Evolutionary conservation across 2,329 filamentous ascomycete species (phyloP).

Genomic region (Trichoderma lentiforme): DNA sequence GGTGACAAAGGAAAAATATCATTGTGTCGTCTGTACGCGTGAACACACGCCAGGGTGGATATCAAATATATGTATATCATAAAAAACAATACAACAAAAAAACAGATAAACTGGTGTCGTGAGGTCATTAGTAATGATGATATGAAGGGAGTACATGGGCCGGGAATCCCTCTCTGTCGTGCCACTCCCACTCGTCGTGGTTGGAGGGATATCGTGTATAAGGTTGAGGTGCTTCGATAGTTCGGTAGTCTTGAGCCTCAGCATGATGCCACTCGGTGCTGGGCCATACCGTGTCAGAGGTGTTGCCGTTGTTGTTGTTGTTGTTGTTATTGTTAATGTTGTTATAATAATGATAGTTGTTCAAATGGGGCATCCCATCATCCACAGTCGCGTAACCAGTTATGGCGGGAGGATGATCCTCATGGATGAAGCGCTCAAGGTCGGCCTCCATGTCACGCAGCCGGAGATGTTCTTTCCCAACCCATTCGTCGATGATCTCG

Average conservation of each 20-base stretch:
- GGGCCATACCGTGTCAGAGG: slow-evolving; percentile 4
- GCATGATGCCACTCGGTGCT: slow-evolving; percentile 2
- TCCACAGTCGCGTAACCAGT: neutral
- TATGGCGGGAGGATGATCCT: slow-evolving; percentile 16
- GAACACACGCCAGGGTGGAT: slow-evolving; percentile 6
- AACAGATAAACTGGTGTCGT: neutral
- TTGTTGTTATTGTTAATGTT: neutral
- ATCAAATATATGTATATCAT: neutral
- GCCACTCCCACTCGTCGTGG: slow-evolving; percentile 34
- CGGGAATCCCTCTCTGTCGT: slow-evolving; percentile 34
- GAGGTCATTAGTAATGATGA: neutral
- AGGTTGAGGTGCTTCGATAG: slow-evolving; percentile 11
- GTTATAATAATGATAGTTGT: neutral
- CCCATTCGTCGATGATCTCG: slow-evolving; percentile 58
- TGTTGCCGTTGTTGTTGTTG: neutral
- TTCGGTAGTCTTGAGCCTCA: slow-evolving; percentile 6
- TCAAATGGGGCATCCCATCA: neutral
- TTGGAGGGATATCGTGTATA: slow-evolving; percentile 7
- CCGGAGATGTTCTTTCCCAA: slow-evolving; percentile 51
- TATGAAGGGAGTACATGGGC: slow-evolving; percentile 15
- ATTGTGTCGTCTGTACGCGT: neutral
- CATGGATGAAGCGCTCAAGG: slow-evolving; percentile 48
- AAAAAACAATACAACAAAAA: neutral
- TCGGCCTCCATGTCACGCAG: slow-evolving; percentile 61
- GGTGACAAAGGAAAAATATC: neutral